These are phyloP conservation scores for Trypanosoma grayi DNA, from an alignment of 208 protist genomes.

Conservation along the genomic window DNA sequence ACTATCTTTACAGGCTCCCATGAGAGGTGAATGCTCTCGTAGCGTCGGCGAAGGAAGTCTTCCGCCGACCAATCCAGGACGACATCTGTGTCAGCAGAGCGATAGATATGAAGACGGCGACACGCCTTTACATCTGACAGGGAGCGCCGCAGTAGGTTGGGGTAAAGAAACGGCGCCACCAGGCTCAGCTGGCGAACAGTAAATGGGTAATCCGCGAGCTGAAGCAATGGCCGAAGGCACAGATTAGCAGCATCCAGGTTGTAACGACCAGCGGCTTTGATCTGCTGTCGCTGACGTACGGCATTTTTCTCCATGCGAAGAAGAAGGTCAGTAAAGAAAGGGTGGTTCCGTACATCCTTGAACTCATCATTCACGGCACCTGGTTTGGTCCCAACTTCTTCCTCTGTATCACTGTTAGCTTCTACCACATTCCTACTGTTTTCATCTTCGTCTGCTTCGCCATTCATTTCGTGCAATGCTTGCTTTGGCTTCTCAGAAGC, in stretches of 20 bases:
- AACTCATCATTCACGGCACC: slow-evolving; percentile 29
- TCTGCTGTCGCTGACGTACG: slow-evolving; percentile 68
- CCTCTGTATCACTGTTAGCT: slow-evolving; percentile 13
- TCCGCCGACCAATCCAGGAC: slow-evolving; percentile 87
- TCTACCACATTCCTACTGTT: slow-evolving; percentile 1
- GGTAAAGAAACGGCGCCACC: slow-evolving; percentile 63
- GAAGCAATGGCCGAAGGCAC: slow-evolving; percentile 80
- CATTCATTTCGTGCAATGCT: too few species aligned
- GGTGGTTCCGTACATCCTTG: slow-evolving; percentile 56
- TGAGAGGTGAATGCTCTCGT: slow-evolving; percentile 89
- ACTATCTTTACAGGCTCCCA: slow-evolving; percentile 88
- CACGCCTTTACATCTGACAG: slow-evolving; percentile 55
- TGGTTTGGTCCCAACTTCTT: background rate
- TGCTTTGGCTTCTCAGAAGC: too few species aligned
- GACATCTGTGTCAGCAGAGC: slow-evolving; percentile 72
- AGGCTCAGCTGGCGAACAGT: slow-evolving; percentile 58
- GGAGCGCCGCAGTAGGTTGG: slow-evolving; percentile 56
- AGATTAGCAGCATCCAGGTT: slow-evolving; percentile 64
- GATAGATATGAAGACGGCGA: slow-evolving; percentile 70
- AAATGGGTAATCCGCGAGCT: slow-evolving; percentile 86
- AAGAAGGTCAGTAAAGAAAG: slow-evolving; percentile 78
- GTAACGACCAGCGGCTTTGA: slow-evolving; percentile 59
- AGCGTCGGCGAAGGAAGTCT: slow-evolving; percentile 87
- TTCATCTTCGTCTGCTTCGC: background rate
- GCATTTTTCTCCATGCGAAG: slow-evolving; percentile 73